phyloP scores from a whole-genome alignment of 2,329 filamentous ascomycete genomes.

The Thelonectria olida region DNA sequence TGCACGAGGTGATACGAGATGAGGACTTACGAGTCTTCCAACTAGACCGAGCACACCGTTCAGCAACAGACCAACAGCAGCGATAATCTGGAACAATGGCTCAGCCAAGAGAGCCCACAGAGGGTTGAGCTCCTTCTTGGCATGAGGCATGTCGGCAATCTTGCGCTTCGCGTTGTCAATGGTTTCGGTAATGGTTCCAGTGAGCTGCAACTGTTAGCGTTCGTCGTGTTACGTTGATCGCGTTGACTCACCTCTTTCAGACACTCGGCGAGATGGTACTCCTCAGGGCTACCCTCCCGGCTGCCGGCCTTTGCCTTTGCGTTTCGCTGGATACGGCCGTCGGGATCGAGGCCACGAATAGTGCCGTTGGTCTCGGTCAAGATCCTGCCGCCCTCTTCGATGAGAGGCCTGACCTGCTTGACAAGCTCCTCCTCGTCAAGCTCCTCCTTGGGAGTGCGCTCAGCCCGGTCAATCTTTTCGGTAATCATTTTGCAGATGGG shows the following conservation, averaged over 20 bases:
- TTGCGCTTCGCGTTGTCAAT: conserved; percentile 91
- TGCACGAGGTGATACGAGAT: neutral
- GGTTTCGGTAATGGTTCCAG: conserved; percentile 79
- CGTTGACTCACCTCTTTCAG: conserved; percentile 74
- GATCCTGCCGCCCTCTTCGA: conserved; percentile 85
- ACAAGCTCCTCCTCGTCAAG: conserved; percentile 91
- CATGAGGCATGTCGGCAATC: conserved; percentile 90
- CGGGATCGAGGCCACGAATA: conserved; percentile 88
- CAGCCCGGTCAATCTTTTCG: conserved; percentile 82
- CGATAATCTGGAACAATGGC: conserved; percentile 91
- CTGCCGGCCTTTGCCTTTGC: conserved; percentile 83
- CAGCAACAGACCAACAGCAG: conserved; percentile 84
- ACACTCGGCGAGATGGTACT: conserved; percentile 83
- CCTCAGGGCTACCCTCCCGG: conserved; percentile 74
- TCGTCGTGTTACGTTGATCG: neutral
- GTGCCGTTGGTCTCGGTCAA: conserved; percentile 87
- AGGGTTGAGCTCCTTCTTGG: conserved; percentile 93
- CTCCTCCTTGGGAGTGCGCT: conserved; percentile 84
- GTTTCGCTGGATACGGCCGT: conserved; percentile 83
- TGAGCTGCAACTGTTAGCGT: conserved; percentile 60
- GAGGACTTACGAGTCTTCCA: conserved; percentile 68
- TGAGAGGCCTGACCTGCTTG: conserved; percentile 84
- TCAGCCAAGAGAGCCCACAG: conserved; percentile 85
- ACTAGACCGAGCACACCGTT: conserved; percentile 86
- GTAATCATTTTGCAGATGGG: conserved; percentile 89